These are phyloP conservation scores for Podospora pseudocomata DNA, from an alignment of 495 filamentous ascomycete genomes.

Conservation along the genomic window DNA sequence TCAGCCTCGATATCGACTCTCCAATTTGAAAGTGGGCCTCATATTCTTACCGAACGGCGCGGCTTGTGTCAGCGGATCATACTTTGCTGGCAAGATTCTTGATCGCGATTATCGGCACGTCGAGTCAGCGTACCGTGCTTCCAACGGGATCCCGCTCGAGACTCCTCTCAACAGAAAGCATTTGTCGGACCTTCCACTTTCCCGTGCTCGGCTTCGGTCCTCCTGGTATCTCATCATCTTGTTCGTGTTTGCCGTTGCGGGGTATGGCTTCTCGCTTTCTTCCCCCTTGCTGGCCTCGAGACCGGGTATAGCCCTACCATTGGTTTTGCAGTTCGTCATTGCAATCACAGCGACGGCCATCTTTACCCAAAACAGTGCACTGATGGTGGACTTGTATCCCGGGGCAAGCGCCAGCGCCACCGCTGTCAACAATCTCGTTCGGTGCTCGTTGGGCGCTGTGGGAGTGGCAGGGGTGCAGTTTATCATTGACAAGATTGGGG, in stretches of 20 bases:
- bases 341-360: constrained; percentile 43
- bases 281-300: constrained; percentile 38
- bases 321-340: constrained; percentile 50
- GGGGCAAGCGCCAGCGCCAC: constrained; percentile 55
- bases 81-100: constrained; percentile 25
- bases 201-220: constrained; percentile 51
- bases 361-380: constrained; percentile 43
- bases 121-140: constrained; percentile 30
- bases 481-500: constrained; percentile 57
- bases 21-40: constrained; percentile 51
- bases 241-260: constrained; percentile 36
- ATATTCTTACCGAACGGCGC: constrained; percentile 32
- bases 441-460: constrained; percentile 60
- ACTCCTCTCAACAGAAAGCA: constrained; percentile 49
- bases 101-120: constrained; percentile 28
- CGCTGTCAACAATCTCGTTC: constrained; percentile 60
- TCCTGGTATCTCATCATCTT: constrained; percentile 31
- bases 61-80: constrained; percentile 27
- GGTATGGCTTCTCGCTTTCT: constrained; percentile 52
- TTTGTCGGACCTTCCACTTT: constrained; percentile 59
- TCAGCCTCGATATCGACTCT: constrained; percentile 42
- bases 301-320: constrained; percentile 35
- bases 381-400: constrained; percentile 62
- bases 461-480: constrained; percentile 59
- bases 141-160: constrained; percentile 40